Conservation (phyloP, 768 basidiomycete genomes). For the Paxillus ammoniavirescens region DNA sequence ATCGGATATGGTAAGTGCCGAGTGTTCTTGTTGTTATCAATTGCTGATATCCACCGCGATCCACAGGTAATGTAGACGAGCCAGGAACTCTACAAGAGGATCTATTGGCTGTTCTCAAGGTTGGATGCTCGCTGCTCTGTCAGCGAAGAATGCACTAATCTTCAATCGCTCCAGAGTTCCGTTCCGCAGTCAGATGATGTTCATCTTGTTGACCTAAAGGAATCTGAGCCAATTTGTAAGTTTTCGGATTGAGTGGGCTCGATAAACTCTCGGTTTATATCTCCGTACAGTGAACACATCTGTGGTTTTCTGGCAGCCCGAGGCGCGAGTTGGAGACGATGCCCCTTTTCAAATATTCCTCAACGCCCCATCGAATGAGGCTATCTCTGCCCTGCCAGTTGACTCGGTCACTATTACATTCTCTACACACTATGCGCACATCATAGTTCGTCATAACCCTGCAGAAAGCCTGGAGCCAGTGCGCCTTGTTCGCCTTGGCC, state of each 20-base stretch:
- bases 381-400: conserved; percentile 61
- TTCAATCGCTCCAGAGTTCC: conserved; percentile 53
- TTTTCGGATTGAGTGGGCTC: conserved; percentile 2
- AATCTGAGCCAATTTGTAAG: conserved; percentile 65
- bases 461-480: conserved; percentile 13
- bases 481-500: conserved; percentile 39
- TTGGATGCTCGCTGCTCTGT: conserved; percentile 26
- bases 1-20: conserved; percentile 62
- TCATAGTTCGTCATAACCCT: conserved; percentile 48
- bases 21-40: neutral
- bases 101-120: conserved; percentile 70
- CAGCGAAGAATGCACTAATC: neutral
- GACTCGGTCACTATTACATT: conserved; percentile 59
- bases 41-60: conserved; percentile 20
- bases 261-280: conserved; percentile 8
- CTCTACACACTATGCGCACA: conserved; percentile 44
- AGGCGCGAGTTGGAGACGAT: conserved; percentile 56
- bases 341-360: conserved; percentile 77
- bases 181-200: conserved; percentile 60
- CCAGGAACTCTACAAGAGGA: conserved; percentile 61
- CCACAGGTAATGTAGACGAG: conserved; percentile 43
- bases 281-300: conserved; percentile 54
- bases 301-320: conserved; percentile 69
- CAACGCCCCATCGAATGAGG: conserved; percentile 45
- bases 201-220: conserved; percentile 60